These are phyloP conservation scores for Talinum fruticosum DNA, from an alignment of 148 eudicot species.

Conservation along the genomic window DNA sequence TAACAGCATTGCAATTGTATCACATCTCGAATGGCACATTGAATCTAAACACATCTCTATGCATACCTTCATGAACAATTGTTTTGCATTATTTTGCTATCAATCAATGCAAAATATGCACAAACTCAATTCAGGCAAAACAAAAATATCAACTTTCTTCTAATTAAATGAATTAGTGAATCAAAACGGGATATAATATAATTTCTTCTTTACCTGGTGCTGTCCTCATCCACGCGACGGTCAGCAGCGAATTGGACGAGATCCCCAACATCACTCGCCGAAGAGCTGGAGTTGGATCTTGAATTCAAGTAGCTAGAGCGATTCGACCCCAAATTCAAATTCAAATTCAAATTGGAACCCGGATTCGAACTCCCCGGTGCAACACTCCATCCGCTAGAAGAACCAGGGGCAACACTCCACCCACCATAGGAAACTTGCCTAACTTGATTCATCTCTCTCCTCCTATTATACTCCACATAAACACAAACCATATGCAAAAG, in stretches of 20 bases:
- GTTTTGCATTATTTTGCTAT: background rate
- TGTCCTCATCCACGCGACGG: constrained; percentile 45
- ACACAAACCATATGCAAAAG: constrained; percentile 75
- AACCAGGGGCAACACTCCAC: constrained; percentile 17
- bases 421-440: constrained; percentile 14
- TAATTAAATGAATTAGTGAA: background rate
- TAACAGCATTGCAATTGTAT: background rate
- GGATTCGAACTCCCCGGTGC: background rate
- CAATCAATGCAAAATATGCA: background rate
- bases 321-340: constrained; percentile 17
- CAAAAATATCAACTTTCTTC: background rate
- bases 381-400: constrained; percentile 19
- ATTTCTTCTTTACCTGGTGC: constrained; percentile 46
- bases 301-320: background rate
- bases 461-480: constrained; percentile 41
- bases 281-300: constrained; percentile 37
- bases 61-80: background rate
- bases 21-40: background rate
- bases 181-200: background rate
- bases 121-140: background rate
- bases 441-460: constrained; percentile 29
- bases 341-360: constrained; percentile 7
- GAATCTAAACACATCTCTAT: background rate
- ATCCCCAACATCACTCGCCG: constrained; percentile 52
- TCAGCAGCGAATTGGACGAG: constrained; percentile 33